Conservation (phyloP, 2,329 filamentous ascomycete genomes). For the Pseudopyrenochaeta lycopersici region DNA sequence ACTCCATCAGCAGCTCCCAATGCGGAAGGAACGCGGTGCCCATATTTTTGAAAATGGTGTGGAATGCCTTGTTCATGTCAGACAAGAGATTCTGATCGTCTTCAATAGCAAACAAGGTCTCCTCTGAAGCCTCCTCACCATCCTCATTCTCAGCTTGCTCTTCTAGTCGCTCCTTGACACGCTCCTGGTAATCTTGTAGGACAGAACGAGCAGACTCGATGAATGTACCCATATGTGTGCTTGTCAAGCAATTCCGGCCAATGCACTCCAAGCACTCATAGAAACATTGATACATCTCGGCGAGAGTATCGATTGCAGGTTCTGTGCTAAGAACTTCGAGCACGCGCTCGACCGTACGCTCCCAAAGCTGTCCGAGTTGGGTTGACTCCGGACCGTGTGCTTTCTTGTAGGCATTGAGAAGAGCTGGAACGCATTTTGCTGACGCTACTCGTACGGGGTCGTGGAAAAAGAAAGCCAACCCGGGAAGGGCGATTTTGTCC, state of each 20-base stretch:
- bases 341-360: constrained; percentile 84
- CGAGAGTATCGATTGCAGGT: constrained; percentile 93
- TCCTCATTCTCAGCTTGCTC: constrained; percentile 86
- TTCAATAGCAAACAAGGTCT: constrained; percentile 89
- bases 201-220: constrained; percentile 86
- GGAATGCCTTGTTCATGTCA: constrained; percentile 99
- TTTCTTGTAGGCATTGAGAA: constrained; percentile 94
- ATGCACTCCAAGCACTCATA: constrained; percentile 97
- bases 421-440: constrained; percentile 90
- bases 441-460: constrained; percentile 95
- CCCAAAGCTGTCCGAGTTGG: constrained; percentile 85
- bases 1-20: constrained; percentile 86
- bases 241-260: constrained; percentile 81
- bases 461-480: constrained; percentile 98
- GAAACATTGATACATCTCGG: constrained; percentile 99
- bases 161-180: constrained; percentile 83
- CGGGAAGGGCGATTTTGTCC: constrained; percentile 94
- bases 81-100: constrained; percentile 96
- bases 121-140: constrained; percentile 88
- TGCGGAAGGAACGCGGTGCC: constrained; percentile 82
- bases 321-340: constrained; percentile 93
- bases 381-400: constrained; percentile 82
- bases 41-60: constrained; percentile 98
- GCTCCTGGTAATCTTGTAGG: constrained; percentile 90
- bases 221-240: constrained; percentile 83